Evolutionary conservation across 129 eudicot genomes (phyloP), one percentile per base, ranked within the genome.

Genomic region (Smallanthus sonchifolius): DNA sequence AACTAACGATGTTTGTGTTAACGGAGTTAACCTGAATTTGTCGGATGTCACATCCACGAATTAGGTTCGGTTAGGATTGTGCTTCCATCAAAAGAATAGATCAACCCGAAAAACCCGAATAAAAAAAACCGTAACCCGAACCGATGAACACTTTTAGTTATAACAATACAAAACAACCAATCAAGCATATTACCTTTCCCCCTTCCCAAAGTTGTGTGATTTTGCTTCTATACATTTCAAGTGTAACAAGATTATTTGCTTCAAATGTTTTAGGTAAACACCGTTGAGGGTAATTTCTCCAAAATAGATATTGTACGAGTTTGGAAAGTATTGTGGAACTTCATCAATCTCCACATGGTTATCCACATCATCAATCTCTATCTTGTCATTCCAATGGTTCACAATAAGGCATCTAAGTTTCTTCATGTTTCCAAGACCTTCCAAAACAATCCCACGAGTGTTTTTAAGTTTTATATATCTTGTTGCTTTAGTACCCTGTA

Each of bases 121-220:
- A n/a, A n/a, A n/a, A n/a, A n/a, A n/a, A n/a, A n/a, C n/a, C n/a
- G n/a, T n/a, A n/a, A n/a, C n/a, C n/a, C n/a, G n/a, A n/a, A n/a
- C n/a, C n/a, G n/a, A n/a, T n/a, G 14, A 2, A 47, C 5, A 47
- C 13, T 10, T 4, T 10, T 1, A 0, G 13, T 3, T 49, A 49
- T 49, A n/a, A 15, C 8, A 1, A 49, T 49, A 4, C 20, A n/a
- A 4, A 49, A 49, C 24, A 49, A 5, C 17, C 8, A 3, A 15
- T 49, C 8, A 0, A 49, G 7, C 56, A 49, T 14, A 15, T 49
- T 52, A 52, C 60, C 60, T 52, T 16, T 17, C 3, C 32, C 11
- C 32, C 60, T 52, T 16, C 74, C 62, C 63, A 69, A n/a, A 69
- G 74, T 48, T 69, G 74, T 30, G 15, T 0, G 17, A 69, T 69